Evolutionary conservation across 495 filamentous ascomycete species (phyloP).

Genomic region (Penicillium robsamsonii): DNA sequence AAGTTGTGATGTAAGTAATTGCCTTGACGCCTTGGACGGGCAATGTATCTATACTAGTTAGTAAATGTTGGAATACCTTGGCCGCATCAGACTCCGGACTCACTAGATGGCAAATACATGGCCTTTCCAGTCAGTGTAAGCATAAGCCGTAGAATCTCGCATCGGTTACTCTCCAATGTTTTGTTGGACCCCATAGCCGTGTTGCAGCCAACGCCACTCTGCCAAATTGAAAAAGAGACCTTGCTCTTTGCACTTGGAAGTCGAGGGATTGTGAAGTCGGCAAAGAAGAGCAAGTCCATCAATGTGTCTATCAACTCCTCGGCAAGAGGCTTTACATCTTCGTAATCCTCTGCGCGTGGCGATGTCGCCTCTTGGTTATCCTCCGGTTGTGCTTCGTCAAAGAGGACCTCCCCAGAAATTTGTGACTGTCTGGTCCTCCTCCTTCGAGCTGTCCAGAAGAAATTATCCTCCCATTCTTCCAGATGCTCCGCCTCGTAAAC

Average conservation of each 20-base stretch:
- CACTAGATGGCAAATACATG: constrained; percentile 84
- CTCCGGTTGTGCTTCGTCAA: constrained; percentile 67
- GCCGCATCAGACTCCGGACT: constrained; percentile 20
- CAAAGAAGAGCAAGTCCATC: constrained; percentile 86
- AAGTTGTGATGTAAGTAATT: constrained; percentile 85
- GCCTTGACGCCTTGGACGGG: constrained; percentile 84
- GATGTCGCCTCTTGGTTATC: constrained; percentile 46
- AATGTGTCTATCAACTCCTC: constrained; percentile 93
- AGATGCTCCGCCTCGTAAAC: constrained; percentile 89
- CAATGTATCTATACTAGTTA: constrained; percentile 55
- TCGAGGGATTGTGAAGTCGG: constrained; percentile 78
- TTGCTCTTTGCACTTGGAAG: constrained; percentile 68
- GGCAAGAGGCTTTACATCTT: constrained; percentile 82
- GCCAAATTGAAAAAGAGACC: constrained; percentile 93
- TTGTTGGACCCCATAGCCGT: constrained; percentile 82
- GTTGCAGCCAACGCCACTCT: constrained; percentile 95
- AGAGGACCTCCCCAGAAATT: constrained; percentile 70
- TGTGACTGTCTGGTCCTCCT: constrained; percentile 55
- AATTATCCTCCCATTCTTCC: constrained; percentile 82
- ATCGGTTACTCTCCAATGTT: constrained; percentile 87
- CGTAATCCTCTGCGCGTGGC: constrained; percentile 59
- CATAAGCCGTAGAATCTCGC: constrained; percentile 83
- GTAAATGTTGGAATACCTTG: constrained; percentile 1
- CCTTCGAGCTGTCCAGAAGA: constrained; percentile 83
- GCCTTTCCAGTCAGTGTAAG: constrained; percentile 84